Evolutionary conservation across 805 yeast genomes (phyloP).

Genomic region (Danielia reshetovae): DNA sequence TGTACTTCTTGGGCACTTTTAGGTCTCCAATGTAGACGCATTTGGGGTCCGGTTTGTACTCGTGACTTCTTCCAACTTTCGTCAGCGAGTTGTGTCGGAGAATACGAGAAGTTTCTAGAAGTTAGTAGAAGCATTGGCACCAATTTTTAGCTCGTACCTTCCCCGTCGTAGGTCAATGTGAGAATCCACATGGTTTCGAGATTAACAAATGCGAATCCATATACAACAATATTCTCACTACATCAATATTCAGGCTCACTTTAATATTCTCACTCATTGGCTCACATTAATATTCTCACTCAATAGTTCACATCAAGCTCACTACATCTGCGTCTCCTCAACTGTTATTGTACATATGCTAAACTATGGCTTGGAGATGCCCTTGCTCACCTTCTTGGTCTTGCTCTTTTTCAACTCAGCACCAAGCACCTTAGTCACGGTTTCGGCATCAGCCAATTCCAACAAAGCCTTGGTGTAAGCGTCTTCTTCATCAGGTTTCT

Average conservation of each 20-base stretch:
- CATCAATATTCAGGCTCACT: no score
- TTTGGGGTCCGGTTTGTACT: constrained; percentile 14
- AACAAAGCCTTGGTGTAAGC: constrained; percentile 56
- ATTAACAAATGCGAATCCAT: no score
- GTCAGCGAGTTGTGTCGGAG: constrained; percentile 8
- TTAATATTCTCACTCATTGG: no score
- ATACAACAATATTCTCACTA: no score
- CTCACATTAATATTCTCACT: no score
- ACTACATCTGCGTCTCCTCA: constrained; percentile 1
- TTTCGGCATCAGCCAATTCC: constrained; percentile 76
- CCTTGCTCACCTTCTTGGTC: constrained; percentile 19
- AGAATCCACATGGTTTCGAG: constrained; percentile 14
- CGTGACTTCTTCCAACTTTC: constrained; percentile 27
- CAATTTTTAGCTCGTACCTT: constrained; percentile 2
- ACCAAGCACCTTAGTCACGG: constrained; percentile 60
- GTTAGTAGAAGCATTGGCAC: constrained; percentile 19
- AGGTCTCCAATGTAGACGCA: constrained; percentile 26
- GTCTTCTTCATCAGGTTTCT: constrained; percentile 17
- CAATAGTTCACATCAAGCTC: constrained; percentile 1
- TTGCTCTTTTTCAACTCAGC: constrained; percentile 36
- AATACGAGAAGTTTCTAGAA: constrained; percentile 11
- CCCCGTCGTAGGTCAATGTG: constrained; percentile 6
- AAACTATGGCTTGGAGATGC: constrained; percentile 11
- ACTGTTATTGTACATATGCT: constrained; percentile 5
- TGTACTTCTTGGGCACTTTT: constrained; percentile 29